Conservation (phyloP, 176 grass and related monocot genomes). For the Rhipidocladum racemiflorum region DNA sequence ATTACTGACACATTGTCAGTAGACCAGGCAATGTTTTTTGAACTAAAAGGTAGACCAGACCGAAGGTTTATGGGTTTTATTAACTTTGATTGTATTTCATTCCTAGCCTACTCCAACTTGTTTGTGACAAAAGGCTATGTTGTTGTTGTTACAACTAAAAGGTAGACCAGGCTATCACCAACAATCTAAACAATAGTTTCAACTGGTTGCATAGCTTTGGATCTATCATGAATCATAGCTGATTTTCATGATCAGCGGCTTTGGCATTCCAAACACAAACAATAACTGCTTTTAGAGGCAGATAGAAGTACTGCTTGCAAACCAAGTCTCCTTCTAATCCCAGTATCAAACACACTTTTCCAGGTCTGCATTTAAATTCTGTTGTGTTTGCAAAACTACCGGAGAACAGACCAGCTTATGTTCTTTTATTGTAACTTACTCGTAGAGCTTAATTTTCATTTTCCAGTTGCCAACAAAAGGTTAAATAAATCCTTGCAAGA, state of each 20-base stretch:
- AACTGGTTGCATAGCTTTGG: neutral
- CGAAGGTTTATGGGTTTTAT: too few relatives aligned
- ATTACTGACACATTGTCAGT: neutral
- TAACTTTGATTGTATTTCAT: too few relatives aligned
- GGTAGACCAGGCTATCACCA: neutral
- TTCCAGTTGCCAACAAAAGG: neutral
- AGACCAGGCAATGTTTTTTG: neutral
- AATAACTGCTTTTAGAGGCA: neutral
- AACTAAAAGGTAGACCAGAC: neutral
- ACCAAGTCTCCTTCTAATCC: neutral
- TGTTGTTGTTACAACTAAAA: too few relatives aligned
- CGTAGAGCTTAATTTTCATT: neutral
- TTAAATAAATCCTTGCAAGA: neutral
- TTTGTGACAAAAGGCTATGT: too few relatives aligned
- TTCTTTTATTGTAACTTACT: neutral
- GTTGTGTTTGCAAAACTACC: neutral
- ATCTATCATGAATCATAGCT: neutral
- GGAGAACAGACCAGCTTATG: neutral
- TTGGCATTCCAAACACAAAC: neutral
- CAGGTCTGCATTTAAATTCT: neutral
- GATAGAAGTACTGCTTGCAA: neutral
- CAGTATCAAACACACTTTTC: neutral
- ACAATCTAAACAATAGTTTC: constrained; percentile 1
- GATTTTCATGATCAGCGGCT: neutral
- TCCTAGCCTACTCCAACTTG: too few relatives aligned